Conservation (phyloP, 148 eudicot species). For the Rheum nobile region DNA sequence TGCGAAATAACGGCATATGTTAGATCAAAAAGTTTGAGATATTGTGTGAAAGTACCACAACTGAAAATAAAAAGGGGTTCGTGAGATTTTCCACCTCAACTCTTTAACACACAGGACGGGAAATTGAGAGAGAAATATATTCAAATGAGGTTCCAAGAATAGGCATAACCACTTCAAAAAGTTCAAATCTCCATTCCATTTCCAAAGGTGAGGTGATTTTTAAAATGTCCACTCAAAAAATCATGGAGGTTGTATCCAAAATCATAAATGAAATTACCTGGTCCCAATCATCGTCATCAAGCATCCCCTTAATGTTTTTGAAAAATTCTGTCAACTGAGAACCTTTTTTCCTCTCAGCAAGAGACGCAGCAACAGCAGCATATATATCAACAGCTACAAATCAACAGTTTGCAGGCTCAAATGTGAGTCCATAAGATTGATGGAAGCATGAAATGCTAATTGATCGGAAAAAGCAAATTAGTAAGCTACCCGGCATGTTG, state of each 20-base stretch:
- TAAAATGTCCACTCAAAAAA: neutral
- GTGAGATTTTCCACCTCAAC: neutral
- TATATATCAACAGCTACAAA: constrained; percentile 84
- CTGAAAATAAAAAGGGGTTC: neutral
- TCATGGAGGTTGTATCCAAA: neutral
- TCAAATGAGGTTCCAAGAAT: neutral
- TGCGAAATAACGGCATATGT: neutral
- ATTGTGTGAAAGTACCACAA: neutral
- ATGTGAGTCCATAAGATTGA: constrained; percentile 7
- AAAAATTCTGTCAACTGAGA: constrained; percentile 86
- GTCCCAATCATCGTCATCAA: constrained; percentile 94
- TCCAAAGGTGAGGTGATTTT: neutral
- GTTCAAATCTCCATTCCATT: too few species aligned
- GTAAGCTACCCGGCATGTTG: constrained; percentile 66
- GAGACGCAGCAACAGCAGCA: constrained; percentile 98
- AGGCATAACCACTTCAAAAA: neutral
- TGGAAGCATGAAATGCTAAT: neutral
- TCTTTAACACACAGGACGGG: neutral
- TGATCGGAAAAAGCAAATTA: neutral
- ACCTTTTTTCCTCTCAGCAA: constrained; percentile 95
- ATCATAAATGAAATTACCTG: constrained; percentile 37
- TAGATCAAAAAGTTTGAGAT: neutral
- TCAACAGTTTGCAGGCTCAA: constrained; percentile 12
- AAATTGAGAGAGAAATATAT: neutral
- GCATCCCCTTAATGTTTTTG: constrained; percentile 78